Conservation (phyloP, 2,329 filamentous ascomycete species). For the Mariannaea elegans region DNA sequence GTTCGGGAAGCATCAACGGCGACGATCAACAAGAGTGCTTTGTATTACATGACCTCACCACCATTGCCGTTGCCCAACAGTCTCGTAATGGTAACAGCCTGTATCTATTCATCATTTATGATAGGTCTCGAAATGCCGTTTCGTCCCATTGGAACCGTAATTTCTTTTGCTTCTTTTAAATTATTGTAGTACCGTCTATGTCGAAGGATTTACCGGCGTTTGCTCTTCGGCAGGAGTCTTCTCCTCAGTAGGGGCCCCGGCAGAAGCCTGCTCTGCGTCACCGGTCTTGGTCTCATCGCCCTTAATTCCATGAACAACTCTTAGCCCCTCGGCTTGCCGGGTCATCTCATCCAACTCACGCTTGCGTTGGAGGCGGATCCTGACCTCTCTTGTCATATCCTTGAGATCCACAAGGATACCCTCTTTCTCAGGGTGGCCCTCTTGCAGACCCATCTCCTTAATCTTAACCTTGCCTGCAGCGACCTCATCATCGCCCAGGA, state of each 20-base stretch:
- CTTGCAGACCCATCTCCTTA: slow-evolving; percentile 78
- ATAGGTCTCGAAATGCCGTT: background rate
- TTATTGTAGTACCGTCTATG: slow-evolving; percentile 15
- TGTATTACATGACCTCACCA: background rate
- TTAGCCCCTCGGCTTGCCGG: slow-evolving; percentile 54
- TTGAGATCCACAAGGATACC: slow-evolving; percentile 76
- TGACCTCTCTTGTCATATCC: slow-evolving; percentile 71
- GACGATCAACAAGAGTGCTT: background rate
- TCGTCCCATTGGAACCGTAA: background rate
- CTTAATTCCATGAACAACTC: slow-evolving; percentile 58
- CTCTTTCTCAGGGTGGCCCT: slow-evolving; percentile 90
- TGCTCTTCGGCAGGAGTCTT: slow-evolving; percentile 12
- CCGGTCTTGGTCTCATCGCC: slow-evolving; percentile 47
- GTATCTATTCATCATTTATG: background rate
- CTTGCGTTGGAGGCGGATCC: slow-evolving; percentile 53
- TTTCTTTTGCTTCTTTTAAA: background rate
- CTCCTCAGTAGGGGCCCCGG: background rate
- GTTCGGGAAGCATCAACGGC: background rate
- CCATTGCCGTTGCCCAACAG: background rate
- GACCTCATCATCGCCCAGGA: slow-evolving; percentile 91
- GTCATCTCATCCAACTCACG: slow-evolving; percentile 55
- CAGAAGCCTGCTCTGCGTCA: slow-evolving; percentile 22
- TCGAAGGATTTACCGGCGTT: slow-evolving; percentile 8
- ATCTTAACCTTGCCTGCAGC: slow-evolving; percentile 84
- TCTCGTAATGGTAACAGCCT: background rate